Conservation (phyloP, 768 basidiomycete genomes). For the Leccinum longicurvipes region DNA sequence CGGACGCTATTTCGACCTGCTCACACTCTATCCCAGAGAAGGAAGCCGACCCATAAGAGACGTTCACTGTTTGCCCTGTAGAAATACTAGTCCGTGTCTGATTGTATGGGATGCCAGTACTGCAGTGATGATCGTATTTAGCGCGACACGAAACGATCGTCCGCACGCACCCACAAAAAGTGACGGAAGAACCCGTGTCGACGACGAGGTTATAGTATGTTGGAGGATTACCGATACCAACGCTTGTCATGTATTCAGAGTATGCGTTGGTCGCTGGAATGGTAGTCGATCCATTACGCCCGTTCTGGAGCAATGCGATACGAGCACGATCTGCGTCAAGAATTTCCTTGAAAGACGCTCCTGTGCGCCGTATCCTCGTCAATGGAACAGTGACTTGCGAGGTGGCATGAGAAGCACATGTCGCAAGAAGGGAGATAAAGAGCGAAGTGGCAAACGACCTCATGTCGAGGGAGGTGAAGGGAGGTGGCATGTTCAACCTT, state of each 20-base stretch:
- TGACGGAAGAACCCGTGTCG: slow-evolving; percentile 34
- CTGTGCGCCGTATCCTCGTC: no score
- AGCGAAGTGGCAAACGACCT: slow-evolving; percentile 4
- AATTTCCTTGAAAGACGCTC: slow-evolving; percentile 11
- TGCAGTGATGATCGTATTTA: not conserved
- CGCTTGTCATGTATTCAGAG: slow-evolving; percentile 15
- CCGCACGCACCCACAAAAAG: slow-evolving; percentile 18
- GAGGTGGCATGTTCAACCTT: not conserved
- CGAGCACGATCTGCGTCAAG: slow-evolving; percentile 19
- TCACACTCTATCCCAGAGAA: slow-evolving; percentile 37
- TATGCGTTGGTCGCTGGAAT: slow-evolving; percentile 13
- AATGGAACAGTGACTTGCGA: slow-evolving; percentile 4
- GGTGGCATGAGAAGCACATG: slow-evolving; percentile 4
- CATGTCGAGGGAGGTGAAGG: slow-evolving; percentile 7
- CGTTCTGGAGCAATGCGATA: slow-evolving; percentile 3
- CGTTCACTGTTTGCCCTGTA: slow-evolving; percentile 19
- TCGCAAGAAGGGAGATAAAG: slow-evolving; percentile 3
- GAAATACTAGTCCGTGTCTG: slow-evolving; percentile 20
- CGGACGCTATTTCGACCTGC: slow-evolving; percentile 21
- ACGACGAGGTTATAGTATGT: slow-evolving; percentile 28
- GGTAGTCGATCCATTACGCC: slow-evolving; percentile 1
- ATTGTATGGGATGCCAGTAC: slow-evolving; percentile 18
- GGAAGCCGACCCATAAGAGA: slow-evolving; percentile 10
- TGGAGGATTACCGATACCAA: slow-evolving; percentile 26
- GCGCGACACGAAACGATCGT: not conserved